Evolutionary conservation across 345 rosid genomes (phyloP), one percentile per base, ranked within the genome.

Genomic region (Cardamine chenopodiifolia): DNA sequence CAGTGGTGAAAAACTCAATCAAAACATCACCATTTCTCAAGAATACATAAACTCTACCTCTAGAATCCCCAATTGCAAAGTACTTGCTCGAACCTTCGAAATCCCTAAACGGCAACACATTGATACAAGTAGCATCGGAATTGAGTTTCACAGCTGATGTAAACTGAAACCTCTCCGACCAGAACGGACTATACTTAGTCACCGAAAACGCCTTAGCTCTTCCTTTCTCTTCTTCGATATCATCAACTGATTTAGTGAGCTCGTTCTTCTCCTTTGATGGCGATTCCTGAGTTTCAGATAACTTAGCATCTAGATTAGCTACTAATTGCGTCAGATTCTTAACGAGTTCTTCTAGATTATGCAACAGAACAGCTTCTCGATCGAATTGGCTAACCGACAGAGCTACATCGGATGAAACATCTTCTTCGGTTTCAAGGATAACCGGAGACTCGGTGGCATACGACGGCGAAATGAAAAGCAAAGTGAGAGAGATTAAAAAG

Each of bases 111-210:
- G 98, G 99, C 63, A 95, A 79, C 42, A 92, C 86, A 61, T 84
- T 86, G 53, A 89, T 68, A 76, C 90, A 87, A 6, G 93, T 86
- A 13, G 96, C 89, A 65, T 83, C 85, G 20, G 91, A 87, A 68
- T 85, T 87, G 65, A 92, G 82, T 47, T 87, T 92, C 86, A 95
- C 92, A 42, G 98, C 97, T 22, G 97, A 90, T 37, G 84, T 83
- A 66, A 90, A 90, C 22, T 84, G 88, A 82, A 92, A 90, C 83
- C 86, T 85, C 86, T 95, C 99, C 23, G 96, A 85, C 97, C 98
- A 95, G 47, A 85, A 82, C 8, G 87, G 96, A 64, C 89, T 87
- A 76, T 80, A 90, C 55, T 86, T 92, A 0, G 90, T 85, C 18
- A 89, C 86, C 0, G 93, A 83, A 67, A 80, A 81, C 20, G 83